phyloP scores from a whole-genome alignment of 306 rosid species.

The Cicer arietinum region DNA sequence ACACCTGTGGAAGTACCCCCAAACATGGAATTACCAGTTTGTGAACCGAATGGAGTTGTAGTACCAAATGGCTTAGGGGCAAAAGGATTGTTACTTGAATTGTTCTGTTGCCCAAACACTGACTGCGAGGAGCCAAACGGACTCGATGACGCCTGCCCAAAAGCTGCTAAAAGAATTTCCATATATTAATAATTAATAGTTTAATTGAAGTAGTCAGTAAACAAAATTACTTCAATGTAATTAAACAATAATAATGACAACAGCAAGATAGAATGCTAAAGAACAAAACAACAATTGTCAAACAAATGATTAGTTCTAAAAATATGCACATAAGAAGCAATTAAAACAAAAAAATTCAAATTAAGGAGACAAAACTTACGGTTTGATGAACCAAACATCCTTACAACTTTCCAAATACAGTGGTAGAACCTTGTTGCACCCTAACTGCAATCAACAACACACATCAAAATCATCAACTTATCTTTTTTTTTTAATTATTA shows the following conservation, averaged over 20 bases:
- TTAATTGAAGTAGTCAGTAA: neutral
- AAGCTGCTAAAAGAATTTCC: conserved; percentile 63
- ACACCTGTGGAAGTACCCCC: conserved; percentile 96
- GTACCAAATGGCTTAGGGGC: conserved; percentile 84
- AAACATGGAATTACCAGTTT: conserved; percentile 67
- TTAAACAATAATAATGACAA: neutral
- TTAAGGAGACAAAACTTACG: conserved; percentile 58
- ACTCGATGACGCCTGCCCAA: conserved; percentile 83
- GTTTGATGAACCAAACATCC: conserved; percentile 79
- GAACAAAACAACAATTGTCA: neutral
- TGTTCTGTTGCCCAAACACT: conserved; percentile 78
- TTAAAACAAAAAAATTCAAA: conserved; percentile 16
- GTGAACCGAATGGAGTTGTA: conserved; percentile 79
- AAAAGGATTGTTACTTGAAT: conserved; percentile 72
- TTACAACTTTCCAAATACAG: conserved; percentile 36
- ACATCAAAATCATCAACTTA: conserved; percentile 7
- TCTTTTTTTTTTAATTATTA: neutral
- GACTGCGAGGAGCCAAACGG: conserved; percentile 80
- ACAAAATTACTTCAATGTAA: conserved; percentile 11
- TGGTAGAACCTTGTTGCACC: conserved; percentile 15
- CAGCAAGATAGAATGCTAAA: conserved; percentile 9
- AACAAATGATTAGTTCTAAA: neutral
- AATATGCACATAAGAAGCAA: conserved; percentile 1
- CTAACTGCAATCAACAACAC: conserved; percentile 36
- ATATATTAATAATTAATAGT: conserved; percentile 24